A percentile compares a stretch with the other conserved stretches of the same genome.
These are phyloP conservation scores for Erucastrum elatum DNA, from an alignment of 345 rosid genomes.

Conservation along the genomic window DNA sequence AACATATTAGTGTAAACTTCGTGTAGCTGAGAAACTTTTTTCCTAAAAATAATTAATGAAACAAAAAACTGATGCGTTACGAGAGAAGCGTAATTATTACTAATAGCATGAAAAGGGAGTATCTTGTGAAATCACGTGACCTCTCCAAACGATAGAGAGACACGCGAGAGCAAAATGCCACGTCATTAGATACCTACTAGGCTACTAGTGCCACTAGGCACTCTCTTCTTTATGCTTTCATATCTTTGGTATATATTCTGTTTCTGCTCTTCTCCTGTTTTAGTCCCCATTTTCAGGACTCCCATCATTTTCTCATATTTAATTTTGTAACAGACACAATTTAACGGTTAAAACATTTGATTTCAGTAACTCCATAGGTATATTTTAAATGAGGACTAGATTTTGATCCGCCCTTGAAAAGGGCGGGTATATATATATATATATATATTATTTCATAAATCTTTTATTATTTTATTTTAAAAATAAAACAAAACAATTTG, in stretches of 20 bases:
- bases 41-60: neutral
- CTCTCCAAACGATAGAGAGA: slow-evolving; percentile 8
- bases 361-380: neutral
- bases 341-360: neutral
- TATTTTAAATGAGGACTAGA: neutral
- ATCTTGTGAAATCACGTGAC: slow-evolving; percentile 35
- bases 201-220: neutral
- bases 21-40: too few species aligned
- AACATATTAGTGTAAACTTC: too few species aligned
- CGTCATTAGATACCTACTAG: slow-evolving; percentile 34
- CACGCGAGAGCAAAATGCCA: slow-evolving; percentile 16
- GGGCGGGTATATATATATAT: too few species aligned
- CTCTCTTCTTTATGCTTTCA: slow-evolving; percentile 12
- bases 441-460: too few species aligned
- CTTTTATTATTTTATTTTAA: too few species aligned
- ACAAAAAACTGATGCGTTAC: slow-evolving; percentile 27
- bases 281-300: slow-evolving; percentile 23
- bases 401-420: too few species aligned
- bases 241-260: slow-evolving; percentile 13
- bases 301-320: neutral
- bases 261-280: slow-evolving; percentile 17
- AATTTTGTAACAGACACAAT: neutral
- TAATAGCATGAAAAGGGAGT: neutral
- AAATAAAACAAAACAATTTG: too few species aligned
- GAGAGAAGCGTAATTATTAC: slow-evolving; percentile 19